Evolutionary conservation across 176 grass and related monocot species (phyloP), one percentile per base, ranked within the genome.

Genomic region (Oryza punctata): DNA sequence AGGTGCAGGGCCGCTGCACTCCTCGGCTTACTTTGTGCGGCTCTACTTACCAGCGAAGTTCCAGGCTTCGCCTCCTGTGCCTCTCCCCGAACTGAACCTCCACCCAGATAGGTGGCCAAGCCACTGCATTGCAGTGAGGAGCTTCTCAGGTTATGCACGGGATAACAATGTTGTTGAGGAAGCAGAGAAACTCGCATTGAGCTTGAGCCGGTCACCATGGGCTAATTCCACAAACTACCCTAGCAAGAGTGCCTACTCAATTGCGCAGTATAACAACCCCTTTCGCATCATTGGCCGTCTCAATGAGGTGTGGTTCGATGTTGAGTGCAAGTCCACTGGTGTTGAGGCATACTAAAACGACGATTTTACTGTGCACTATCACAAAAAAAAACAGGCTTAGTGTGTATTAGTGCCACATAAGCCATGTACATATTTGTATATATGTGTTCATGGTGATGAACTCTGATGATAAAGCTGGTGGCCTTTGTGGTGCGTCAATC

Each of bases 241-340:
- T 38, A 78, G 88, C 60, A 72, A 84, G 14, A 85, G 77, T 12
- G 88, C 92, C 0, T 97, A 97, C 83, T 97, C 94, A 3, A 92
- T 97, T 63, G 92, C 94, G 21, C 92, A 97, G 81, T 97, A 94
- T 63, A 86, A 83, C 78, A 90, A 63, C 0, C 94, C 90, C 3
- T 91, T 97, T 63, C 92, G 41, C 81, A 47, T 97, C 71, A 76
- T 92, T 37, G 74, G 90, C 29, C 92, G 95, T 68, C 57, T 85
- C 33, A 97, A 97, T 77, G 95, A 97, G 75, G 95, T 97, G 47
- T 97, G 92, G 92, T 88, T 93, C 3, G 82, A 97, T 45, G 75
- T 97, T 64, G 35, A 30, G 19, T 97, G 95, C 65, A 81, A 83
- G 77, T 88, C 92, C n/a, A 57, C 60, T 37, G 73, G 79, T 40